phyloP scores from a whole-genome alignment of 2,329 filamentous ascomycete species.

The Cytospora schulzeri region DNA sequence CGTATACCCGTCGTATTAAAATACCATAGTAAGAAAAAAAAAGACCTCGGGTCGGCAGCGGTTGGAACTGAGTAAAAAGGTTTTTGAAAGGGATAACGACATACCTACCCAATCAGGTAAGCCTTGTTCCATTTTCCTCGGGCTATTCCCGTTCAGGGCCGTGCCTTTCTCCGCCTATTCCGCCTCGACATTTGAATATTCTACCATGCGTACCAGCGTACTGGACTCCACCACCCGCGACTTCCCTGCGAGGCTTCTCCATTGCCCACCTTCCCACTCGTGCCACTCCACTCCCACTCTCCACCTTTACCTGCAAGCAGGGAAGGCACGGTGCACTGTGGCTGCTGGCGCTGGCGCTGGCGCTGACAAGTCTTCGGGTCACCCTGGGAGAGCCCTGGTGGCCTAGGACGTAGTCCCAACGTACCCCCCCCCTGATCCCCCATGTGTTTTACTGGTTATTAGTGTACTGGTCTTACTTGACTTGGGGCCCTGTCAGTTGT shows the following conservation, averaged over 20 bases:
- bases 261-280: neutral
- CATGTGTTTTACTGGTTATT: neutral
- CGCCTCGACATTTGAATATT: neutral
- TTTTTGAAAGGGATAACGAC: conserved; percentile 8
- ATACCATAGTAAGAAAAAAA: neutral
- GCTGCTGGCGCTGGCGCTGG: conserved; percentile 1
- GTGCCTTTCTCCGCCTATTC: conserved; percentile 9
- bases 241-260: neutral
- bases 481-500: conserved; percentile 5
- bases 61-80: conserved; percentile 9
- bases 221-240: neutral
- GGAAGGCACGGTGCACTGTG: conserved; percentile 15
- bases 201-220: neutral
- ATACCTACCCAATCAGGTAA: conserved; percentile 21
- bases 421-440: neutral
- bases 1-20: neutral
- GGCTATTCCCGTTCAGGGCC: conserved; percentile 8
- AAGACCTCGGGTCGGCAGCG: conserved; percentile 7
- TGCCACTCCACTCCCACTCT: neutral
- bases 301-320: neutral
- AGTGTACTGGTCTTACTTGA: neutral
- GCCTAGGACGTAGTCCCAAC: neutral
- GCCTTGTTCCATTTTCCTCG: neutral
- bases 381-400: neutral
- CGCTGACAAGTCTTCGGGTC: neutral